Conservation (phyloP, 75 land plant species). For the Chamaecyparis obtusa region DNA sequence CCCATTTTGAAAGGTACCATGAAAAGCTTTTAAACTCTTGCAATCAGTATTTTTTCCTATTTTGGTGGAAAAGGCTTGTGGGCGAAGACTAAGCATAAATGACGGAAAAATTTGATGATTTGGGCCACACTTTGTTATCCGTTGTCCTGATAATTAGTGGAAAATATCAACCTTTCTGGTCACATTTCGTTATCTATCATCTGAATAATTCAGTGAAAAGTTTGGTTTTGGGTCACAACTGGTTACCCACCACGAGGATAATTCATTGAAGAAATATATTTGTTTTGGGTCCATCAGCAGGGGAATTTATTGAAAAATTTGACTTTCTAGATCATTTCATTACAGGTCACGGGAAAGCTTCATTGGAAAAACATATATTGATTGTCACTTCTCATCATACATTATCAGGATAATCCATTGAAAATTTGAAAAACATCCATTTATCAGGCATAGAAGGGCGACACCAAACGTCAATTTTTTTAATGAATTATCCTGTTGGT, state of each 20-base stretch:
- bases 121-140: not conserved
- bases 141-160: not conserved
- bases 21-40: not conserved
- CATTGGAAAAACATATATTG: not conserved
- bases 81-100: not conserved
- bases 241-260: not conserved
- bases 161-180: not conserved
- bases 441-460: not conserved
- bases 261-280: not conserved
- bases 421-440: not conserved
- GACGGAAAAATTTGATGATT: not conserved
- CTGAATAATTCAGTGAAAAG: not conserved
- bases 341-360: not conserved
- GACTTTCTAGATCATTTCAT: not conserved
- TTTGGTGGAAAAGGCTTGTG: not conserved
- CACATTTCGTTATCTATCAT: not conserved
- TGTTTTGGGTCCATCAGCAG: not conserved
- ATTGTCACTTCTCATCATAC: not conserved
- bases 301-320: not conserved
- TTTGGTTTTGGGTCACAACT: not conserved
- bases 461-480: not conserved
- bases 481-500: not conserved
- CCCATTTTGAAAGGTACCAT: constrained; percentile 55
- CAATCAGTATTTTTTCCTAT: not conserved
- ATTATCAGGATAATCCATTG: not conserved